A percentile compares a stretch with the other conserved stretches of the same genome.
phyloP scores from a whole-genome alignment of 1,284 basidiomycete genomes.

The Neolentinus lepideus region DNA sequence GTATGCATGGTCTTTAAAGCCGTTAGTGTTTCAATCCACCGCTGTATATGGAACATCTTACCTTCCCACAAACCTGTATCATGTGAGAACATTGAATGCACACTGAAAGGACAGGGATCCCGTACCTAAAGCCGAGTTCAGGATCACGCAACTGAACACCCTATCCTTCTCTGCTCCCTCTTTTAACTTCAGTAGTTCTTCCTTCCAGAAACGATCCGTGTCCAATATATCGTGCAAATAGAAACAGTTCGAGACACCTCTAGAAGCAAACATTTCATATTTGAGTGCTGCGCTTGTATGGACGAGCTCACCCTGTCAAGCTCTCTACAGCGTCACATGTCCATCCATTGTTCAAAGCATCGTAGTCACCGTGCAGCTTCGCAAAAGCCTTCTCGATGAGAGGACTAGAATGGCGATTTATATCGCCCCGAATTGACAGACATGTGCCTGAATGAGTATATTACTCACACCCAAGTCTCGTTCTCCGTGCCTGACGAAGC shows the following conservation, averaged over 20 bases:
- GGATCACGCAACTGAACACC: constrained; percentile 26
- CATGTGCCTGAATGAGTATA: neutral
- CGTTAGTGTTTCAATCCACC: neutral
- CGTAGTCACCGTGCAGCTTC: constrained; percentile 43
- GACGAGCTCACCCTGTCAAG: constrained; percentile 33
- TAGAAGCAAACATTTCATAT: constrained; percentile 10
- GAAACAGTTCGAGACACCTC: constrained; percentile 35
- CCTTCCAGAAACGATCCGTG: constrained; percentile 33
- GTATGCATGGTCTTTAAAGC: constrained; percentile 37
- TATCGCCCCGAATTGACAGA: neutral
- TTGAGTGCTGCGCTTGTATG: neutral
- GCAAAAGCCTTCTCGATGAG: constrained; percentile 51
- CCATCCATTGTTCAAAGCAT: constrained; percentile 30
- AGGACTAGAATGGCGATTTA: constrained; percentile 15
- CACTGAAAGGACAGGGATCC: no score
- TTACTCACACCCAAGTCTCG: constrained; percentile 38
- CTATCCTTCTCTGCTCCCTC: constrained; percentile 26
- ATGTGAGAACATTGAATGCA: neutral
- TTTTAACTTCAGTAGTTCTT: constrained; percentile 29
- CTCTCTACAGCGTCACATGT: constrained; percentile 40
- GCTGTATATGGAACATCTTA: no score
- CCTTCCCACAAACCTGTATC: no score
- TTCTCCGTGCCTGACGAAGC: constrained; percentile 36
- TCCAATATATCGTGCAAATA: constrained; percentile 37
- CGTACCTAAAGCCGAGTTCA: neutral